Conservation (phyloP, 2,329 filamentous ascomycete genomes). For the Fusarium torulosum region DNA sequence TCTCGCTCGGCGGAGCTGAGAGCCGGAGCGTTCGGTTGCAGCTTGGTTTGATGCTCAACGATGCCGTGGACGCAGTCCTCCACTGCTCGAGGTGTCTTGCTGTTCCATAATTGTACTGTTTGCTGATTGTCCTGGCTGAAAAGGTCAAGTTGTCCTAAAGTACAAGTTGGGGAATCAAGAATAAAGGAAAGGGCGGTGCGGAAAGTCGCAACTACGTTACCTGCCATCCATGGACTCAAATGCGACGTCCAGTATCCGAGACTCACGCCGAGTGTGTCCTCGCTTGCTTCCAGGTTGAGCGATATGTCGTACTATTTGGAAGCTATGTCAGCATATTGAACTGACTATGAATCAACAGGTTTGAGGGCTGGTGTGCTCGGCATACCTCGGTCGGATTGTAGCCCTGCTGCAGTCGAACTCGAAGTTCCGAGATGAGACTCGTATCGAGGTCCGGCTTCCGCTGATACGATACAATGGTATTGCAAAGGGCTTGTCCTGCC, state of each 20-base stretch:
- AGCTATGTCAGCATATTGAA: slow-evolving; percentile 13
- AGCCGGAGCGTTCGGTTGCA: slow-evolving; percentile 15
- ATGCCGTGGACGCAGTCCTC: slow-evolving; percentile 13
- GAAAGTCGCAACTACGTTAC: slow-evolving; percentile 16
- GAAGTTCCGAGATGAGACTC: slow-evolving; percentile 14
- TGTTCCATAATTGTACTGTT: slow-evolving; percentile 15
- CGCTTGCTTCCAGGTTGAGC: slow-evolving; percentile 14
- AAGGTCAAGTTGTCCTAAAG: slow-evolving; percentile 19
- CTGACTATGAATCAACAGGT: slow-evolving; percentile 16
- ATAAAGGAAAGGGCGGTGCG: slow-evolving; percentile 15
- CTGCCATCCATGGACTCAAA: slow-evolving; percentile 16
- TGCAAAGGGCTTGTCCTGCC: slow-evolving; percentile 13
- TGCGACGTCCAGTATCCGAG: slow-evolving; percentile 16
- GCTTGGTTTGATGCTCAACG: slow-evolving; percentile 15
- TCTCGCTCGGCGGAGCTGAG: slow-evolving; percentile 15
- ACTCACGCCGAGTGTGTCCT: slow-evolving; percentile 15
- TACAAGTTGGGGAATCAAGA: slow-evolving; percentile 17
- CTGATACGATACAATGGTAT: slow-evolving; percentile 17
- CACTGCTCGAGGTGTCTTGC: slow-evolving; percentile 15
- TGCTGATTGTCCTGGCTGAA: slow-evolving; percentile 16
- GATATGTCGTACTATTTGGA: slow-evolving; percentile 17
- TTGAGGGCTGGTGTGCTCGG: slow-evolving; percentile 12
- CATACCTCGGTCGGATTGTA: slow-evolving; percentile 17
- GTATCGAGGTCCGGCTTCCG: slow-evolving; percentile 14
- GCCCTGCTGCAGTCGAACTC: slow-evolving; percentile 14